Evolutionary conservation across 2,329 filamentous ascomycete species (phyloP).

Genomic region (Fusarium zealandicum): DNA sequence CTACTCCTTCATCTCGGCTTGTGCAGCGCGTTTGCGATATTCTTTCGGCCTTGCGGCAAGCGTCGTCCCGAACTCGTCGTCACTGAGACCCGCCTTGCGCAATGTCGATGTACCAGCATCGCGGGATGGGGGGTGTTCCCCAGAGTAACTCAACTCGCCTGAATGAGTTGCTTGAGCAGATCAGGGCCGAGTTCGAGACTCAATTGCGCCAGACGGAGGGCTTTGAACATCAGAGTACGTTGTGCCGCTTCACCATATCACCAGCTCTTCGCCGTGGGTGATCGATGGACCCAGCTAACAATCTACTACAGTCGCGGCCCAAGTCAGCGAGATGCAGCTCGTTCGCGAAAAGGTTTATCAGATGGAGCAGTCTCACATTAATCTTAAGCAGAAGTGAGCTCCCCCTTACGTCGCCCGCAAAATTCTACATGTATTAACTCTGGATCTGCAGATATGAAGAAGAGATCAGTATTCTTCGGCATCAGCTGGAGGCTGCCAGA

Average conservation of each 20-base stretch:
- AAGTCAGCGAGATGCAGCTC: constrained; percentile 94
- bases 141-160: constrained; percentile 68
- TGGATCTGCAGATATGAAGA: constrained; percentile 82
- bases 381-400: constrained; percentile 88
- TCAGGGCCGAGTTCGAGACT: constrained; percentile 89
- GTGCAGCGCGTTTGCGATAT: neutral
- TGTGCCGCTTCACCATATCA: neutral
- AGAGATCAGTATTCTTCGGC: constrained; percentile 83
- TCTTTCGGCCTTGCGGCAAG: constrained; percentile 21
- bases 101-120: constrained; percentile 90
- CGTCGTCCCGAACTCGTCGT: constrained; percentile 19
- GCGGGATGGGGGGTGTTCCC: constrained; percentile 78
- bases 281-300: constrained; percentile 33
- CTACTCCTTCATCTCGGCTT: constrained; percentile 3
- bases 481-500: constrained; percentile 82
- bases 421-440: constrained; percentile 4
- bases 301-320: constrained; percentile 73
- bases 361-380: constrained; percentile 88
- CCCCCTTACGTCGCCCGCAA: neutral
- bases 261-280: neutral
- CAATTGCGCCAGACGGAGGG: constrained; percentile 82
- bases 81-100: constrained; percentile 34
- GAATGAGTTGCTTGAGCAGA: constrained; percentile 89
- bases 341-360: constrained; percentile 92
- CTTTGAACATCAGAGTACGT: constrained; percentile 93